These are phyloP conservation scores for Boletus eberwhitei DNA, from an alignment of 768 basidiomycete genomes.

Conservation along the genomic window DNA sequence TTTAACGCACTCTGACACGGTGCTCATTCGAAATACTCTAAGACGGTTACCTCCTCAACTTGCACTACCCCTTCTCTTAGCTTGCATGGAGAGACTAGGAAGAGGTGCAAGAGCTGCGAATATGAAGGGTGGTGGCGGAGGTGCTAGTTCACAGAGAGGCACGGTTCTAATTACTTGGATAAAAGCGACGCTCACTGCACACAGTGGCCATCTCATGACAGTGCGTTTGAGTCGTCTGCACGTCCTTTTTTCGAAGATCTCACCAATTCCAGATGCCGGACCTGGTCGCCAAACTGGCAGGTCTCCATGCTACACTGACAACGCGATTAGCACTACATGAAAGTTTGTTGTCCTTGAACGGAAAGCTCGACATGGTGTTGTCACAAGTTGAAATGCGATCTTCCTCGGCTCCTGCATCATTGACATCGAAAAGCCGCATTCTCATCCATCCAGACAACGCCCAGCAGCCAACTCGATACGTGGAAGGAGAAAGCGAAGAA, in stretches of 20 bases:
- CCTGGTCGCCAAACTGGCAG: slow-evolving; percentile 81
- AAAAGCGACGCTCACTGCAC: slow-evolving; percentile 76
- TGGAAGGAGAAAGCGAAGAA: slow-evolving; percentile 79
- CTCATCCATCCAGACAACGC: slow-evolving; percentile 33
- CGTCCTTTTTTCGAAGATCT: slow-evolving; percentile 6
- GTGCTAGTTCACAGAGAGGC: slow-evolving; percentile 76
- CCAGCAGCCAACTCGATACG: slow-evolving; percentile 51
- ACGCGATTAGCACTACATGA: slow-evolving; percentile 80
- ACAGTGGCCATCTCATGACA: slow-evolving; percentile 92
- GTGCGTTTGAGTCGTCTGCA: slow-evolving; percentile 44
- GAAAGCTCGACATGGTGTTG: slow-evolving; percentile 89
- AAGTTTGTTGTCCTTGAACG: slow-evolving; percentile 79
- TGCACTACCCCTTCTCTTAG: slow-evolving; percentile 79
- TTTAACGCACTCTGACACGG: slow-evolving; percentile 75
- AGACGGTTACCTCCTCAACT: slow-evolving; percentile 82
- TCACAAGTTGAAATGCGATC: slow-evolving; percentile 90
- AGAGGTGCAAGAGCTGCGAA: slow-evolving; percentile 66
- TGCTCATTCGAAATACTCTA: slow-evolving; percentile 83
- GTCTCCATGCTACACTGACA: slow-evolving; percentile 77
- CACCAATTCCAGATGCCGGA: slow-evolving; percentile 72
- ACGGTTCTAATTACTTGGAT: slow-evolving; percentile 71
- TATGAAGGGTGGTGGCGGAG: slow-evolving; percentile 75
- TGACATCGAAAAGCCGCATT: slow-evolving; percentile 42
- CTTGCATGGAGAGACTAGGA: slow-evolving; percentile 86
- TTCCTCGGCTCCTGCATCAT: slow-evolving; percentile 59